Evolutionary conservation across 2,329 filamentous ascomycete species (phyloP).

Genomic region (Aspergillus jensenii): DNA sequence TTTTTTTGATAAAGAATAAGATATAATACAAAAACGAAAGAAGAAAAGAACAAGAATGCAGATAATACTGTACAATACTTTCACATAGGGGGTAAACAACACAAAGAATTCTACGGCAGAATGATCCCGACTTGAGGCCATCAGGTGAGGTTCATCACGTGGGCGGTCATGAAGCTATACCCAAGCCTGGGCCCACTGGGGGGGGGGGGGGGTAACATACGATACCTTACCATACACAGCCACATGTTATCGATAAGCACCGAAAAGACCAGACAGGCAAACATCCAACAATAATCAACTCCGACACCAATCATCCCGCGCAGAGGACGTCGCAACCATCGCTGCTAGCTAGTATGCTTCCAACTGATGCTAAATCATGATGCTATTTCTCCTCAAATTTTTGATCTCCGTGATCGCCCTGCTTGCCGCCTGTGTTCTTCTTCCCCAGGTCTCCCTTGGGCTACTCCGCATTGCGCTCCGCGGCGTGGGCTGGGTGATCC

Average conservation of each 20-base stretch:
- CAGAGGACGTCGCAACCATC: neutral
- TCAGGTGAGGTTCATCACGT: constrained; percentile 6
- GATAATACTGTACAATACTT: constrained; percentile 4
- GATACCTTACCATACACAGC: neutral
- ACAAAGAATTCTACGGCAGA: constrained; percentile 6
- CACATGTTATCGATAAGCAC: constrained; percentile 14
- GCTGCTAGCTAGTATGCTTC: constrained; percentile 1
- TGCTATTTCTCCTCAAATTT: constrained; percentile 35
- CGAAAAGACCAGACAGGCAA: constrained; percentile 11
- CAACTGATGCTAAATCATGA: constrained; percentile 17
- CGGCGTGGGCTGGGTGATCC: constrained; percentile 60
- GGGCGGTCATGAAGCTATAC: constrained; percentile 6
- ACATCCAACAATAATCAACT: constrained; percentile 5
- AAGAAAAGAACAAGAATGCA: neutral
- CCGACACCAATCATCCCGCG: neutral
- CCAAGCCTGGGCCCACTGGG: neutral
- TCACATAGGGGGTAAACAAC: constrained; percentile 7
- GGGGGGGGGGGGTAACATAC: neutral
- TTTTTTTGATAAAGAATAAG: neutral
- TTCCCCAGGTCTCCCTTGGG: constrained; percentile 35
- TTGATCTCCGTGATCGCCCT: constrained; percentile 34
- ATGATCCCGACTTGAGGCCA: neutral
- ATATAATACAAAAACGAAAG: neutral
- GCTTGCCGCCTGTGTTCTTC: constrained; percentile 32
- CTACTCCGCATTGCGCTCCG: constrained; percentile 38